Base-by-base conservation (phyloP, 169 alveolate genomes). In the Eimeria sp. region DNA sequence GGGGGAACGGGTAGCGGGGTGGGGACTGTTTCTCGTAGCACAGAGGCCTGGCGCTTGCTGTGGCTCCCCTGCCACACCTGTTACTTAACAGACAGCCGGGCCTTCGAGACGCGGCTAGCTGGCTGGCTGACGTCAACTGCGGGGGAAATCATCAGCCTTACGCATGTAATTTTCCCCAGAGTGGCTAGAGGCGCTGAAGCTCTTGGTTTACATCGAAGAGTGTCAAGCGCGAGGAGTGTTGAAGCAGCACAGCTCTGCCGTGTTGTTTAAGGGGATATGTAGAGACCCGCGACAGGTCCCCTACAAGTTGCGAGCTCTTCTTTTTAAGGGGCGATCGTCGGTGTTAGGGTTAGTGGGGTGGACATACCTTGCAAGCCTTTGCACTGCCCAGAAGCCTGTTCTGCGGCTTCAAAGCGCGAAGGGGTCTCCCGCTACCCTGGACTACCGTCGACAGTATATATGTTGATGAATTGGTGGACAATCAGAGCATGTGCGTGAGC, bases 241-340 rank as follows among this genome's bases (percentile, higher is more conserved):
- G 56, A 54, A 13, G 62, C 87, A 77, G 87, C 64, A 43, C 64
- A 46, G 58, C 64, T 46, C 64, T 77, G 43, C 87, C 87, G 40
- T 77, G 40, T 77, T 77, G 87, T 18, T 77, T 46, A 4, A 77
- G 62, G 87, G 87, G 87, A 27, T 23, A n/a, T 52, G 62, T 27
- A 77, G 25, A 23, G 66, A 43, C 87, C 64, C 52, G 66, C 62
- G 54, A 71, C n/a, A 14, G 80, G 80, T n/a, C 80, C 54, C 80
- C 25, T 30, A 71, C 80, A 71, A 33, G 80, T 25, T 37, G 54
- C 80, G 54, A 71, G 80, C 80, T 71, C 80, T 71, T 71, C 80
- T 71, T 71, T 71, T 71, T 71, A 71, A 71, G 80, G 80, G 37
- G 80, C 80, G 80, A 54, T 71, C 23, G 40, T 37, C 43, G 87